phyloP scores from a whole-genome alignment of 257 asterid genomes.

The Knoxia roxburghii region DNA sequence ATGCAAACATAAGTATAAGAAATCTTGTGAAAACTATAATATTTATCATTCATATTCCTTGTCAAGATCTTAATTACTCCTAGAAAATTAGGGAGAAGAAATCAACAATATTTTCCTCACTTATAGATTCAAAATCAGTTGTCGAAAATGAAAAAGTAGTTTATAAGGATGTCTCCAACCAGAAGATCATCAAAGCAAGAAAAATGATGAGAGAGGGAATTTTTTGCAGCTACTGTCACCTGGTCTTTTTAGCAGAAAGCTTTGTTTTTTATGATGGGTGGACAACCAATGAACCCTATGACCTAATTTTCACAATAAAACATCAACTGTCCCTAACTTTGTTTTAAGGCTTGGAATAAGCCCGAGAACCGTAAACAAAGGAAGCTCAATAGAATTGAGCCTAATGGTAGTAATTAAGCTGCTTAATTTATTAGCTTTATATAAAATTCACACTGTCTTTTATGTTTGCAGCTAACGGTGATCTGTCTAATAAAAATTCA shows the following conservation, averaged over 20 bases:
- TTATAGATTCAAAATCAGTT: constrained; percentile 28
- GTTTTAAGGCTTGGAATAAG: constrained; percentile 35
- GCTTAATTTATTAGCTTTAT: too few species aligned
- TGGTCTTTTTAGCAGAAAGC: constrained; percentile 17
- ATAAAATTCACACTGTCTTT: too few species aligned
- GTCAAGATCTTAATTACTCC: too few species aligned
- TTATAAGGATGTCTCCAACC: constrained; percentile 2
- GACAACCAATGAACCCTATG: constrained; percentile 24
- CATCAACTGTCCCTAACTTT: constrained; percentile 19
- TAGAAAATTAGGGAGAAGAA: constrained; percentile 5
- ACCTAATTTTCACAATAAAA: constrained; percentile 14
- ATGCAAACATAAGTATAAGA: too few species aligned
- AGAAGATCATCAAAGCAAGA: constrained; percentile 23
- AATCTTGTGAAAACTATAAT: too few species aligned
- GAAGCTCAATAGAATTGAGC: constrained; percentile 21
- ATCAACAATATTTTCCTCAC: constrained; percentile 45
- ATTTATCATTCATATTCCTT: too few species aligned
- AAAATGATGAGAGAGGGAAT: constrained; percentile 36
- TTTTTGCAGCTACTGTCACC: constrained; percentile 37
- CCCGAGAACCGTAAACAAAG: constrained; percentile 21
- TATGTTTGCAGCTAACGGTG: too few species aligned
- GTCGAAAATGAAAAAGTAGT: constrained; percentile 28
- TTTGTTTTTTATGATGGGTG: constrained; percentile 37
- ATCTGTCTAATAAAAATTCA: too few species aligned
- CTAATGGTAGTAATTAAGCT: constrained; percentile 4